Conservation (phyloP, 495 filamentous ascomycete species). For the Xylaria grammica region DNA sequence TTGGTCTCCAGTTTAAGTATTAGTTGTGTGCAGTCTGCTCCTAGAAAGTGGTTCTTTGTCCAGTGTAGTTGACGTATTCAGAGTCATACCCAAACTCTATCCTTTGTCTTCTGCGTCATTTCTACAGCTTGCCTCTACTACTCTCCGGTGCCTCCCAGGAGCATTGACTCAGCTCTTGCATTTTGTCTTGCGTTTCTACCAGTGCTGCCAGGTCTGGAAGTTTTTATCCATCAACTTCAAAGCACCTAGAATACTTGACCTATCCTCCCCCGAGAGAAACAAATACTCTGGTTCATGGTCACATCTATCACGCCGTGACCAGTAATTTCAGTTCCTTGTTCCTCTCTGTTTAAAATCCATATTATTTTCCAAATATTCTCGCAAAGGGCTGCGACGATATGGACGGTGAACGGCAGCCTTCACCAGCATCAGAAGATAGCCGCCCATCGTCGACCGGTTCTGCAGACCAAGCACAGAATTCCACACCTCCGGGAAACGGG, state of each 20-base stretch:
- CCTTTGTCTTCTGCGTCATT: slow-evolving; percentile 14
- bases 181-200: neutral
- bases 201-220: no score
- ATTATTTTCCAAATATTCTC: neutral
- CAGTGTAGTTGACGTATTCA: neutral
- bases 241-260: neutral
- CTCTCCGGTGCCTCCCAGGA: neutral
- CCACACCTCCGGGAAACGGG: neutral
- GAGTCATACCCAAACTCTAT: slow-evolving; percentile 19
- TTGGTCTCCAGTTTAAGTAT: slow-evolving; percentile 14
- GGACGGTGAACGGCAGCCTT: slow-evolving; percentile 7
- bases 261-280: neutral
- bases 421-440: slow-evolving; percentile 8
- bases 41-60: neutral
- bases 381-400: neutral
- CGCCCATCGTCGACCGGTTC: neutral
- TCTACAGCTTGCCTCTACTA: neutral
- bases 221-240: no score
- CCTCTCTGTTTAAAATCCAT: neutral
- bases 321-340: neutral
- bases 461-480: neutral
- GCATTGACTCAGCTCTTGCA: slow-evolving; percentile 6
- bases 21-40: neutral
- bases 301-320: neutral
- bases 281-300: neutral